Evolutionary conservation across 2,329 filamentous ascomycete genomes (phyloP).

Genomic region (Ilyonectria destructans): DNA sequence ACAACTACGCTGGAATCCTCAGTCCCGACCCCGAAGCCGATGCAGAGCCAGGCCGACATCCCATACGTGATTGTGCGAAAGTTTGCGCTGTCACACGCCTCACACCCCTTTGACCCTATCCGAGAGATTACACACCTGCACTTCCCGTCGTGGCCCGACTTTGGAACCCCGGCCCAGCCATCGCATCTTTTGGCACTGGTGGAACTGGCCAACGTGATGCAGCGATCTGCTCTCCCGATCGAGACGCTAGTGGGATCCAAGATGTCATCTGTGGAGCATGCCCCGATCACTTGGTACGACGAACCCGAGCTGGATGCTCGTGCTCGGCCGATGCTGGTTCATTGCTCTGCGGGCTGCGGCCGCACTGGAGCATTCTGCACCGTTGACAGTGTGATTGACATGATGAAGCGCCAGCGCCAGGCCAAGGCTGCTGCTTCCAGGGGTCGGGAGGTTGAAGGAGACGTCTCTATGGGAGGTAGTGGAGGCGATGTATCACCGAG

Average conservation of each 20-base stretch:
- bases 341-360: slow-evolving; percentile 96
- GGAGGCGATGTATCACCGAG: slow-evolving; percentile 52
- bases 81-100: slow-evolving; percentile 84
- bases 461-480: slow-evolving; percentile 62
- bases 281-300: slow-evolving; percentile 65
- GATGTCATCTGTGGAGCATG: slow-evolving; percentile 48
- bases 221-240: slow-evolving; percentile 68
- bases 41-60: slow-evolving; percentile 65
- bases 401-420: slow-evolving; percentile 88
- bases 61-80: slow-evolving; percentile 89
- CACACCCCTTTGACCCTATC: slow-evolving; percentile 86
- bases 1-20: slow-evolving; percentile 61
- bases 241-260: slow-evolving; percentile 58
- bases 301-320: slow-evolving; percentile 71
- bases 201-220: slow-evolving; percentile 88
- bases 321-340: slow-evolving; percentile 85
- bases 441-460: slow-evolving; percentile 58
- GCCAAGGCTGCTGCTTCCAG: slow-evolving; percentile 48
- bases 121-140: slow-evolving; percentile 96
- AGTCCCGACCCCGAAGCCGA: slow-evolving; percentile 49
- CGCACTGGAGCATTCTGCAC: slow-evolving; percentile 97
- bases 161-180: slow-evolving; percentile 92
- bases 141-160: slow-evolving; percentile 97
- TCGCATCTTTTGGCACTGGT: slow-evolving; percentile 89
- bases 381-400: slow-evolving; percentile 95